These are phyloP conservation scores for Trichodelitschia bisporula DNA, from an alignment of 495 filamentous ascomycete genomes.

Conservation along the genomic window DNA sequence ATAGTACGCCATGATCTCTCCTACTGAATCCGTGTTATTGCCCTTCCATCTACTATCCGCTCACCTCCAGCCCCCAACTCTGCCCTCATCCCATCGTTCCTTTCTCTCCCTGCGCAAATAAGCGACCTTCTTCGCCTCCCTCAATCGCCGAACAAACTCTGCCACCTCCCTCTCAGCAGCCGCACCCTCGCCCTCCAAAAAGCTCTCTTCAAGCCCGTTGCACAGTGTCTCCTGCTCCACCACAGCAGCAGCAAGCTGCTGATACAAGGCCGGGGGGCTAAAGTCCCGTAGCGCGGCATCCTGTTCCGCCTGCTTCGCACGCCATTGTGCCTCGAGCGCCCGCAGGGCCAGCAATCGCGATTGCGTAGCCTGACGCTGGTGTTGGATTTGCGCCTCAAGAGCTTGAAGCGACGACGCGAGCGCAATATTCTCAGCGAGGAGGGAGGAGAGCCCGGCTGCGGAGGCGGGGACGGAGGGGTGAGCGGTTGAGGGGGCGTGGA, in stretches of 20 bases:
- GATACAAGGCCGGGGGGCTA: constrained; percentile 61
- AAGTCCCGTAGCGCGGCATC: constrained; percentile 66
- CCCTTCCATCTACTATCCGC: too few species aligned
- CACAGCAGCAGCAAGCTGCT: constrained; percentile 45
- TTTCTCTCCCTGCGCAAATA: constrained; percentile 59
- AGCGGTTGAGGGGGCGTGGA: constrained; percentile 33
- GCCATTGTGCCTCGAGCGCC: constrained; percentile 77
- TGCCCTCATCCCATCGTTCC: constrained; percentile 82
- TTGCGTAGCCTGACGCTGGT: constrained; percentile 42
- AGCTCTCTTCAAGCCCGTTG: constrained; percentile 67
- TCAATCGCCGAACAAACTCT: constrained; percentile 62
- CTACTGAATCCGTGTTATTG: too few species aligned
- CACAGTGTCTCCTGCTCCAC: constrained; percentile 68
- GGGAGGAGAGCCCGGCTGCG: constrained; percentile 27
- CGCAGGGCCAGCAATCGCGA: constrained; percentile 59
- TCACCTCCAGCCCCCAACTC: constrained; percentile 82
- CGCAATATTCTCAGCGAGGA: constrained; percentile 43
- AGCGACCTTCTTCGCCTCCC: constrained; percentile 47
- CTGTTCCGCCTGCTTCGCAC: constrained; percentile 67
- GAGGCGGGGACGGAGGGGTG: constrained; percentile 33
- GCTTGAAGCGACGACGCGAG: constrained; percentile 32
- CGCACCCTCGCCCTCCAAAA: constrained; percentile 32
- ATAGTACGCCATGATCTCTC: too few species aligned
- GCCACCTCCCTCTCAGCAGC: constrained; percentile 53
- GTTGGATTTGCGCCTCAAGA: constrained; percentile 32